A percentile compares a stretch with the other conserved stretches of the same genome.
phyloP scores from a whole-genome alignment of 768 basidiomycete species.

The Lactifluus volemus region DNA sequence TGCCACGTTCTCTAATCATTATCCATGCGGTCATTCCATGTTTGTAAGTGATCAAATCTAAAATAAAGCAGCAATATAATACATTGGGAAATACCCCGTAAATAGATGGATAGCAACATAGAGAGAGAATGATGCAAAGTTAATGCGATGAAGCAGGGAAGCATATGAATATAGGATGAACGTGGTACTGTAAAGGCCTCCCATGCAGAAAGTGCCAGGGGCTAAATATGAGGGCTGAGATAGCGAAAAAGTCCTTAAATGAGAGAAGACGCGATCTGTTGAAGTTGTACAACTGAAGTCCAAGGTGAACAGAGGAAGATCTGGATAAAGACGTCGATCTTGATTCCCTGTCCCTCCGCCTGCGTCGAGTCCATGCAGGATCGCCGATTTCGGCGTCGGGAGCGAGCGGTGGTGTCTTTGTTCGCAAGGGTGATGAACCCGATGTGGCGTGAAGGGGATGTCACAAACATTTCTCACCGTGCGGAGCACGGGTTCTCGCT shows the following conservation, averaged over 20 bases:
- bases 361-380: too few species aligned
- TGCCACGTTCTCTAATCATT: too few species aligned
- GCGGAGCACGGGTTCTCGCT: too few species aligned
- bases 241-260: not conserved
- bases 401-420: too few species aligned
- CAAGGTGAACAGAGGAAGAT: conserved; percentile 47
- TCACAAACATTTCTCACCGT: too few species aligned
- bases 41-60: conserved; percentile 12
- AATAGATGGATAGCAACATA: not conserved
- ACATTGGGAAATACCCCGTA: not conserved
- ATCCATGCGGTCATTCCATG: not conserved
- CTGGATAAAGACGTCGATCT: too few species aligned
- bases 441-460: too few species aligned
- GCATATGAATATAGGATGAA: not conserved
- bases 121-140: not conserved
- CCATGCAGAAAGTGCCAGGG: not conserved
- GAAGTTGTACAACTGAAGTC: conserved; percentile 50
- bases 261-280: conserved; percentile 23
- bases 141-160: not conserved
- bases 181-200: not conserved
- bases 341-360: too few species aligned
- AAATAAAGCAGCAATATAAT: conserved; percentile 8
- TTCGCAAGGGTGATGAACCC: too few species aligned
- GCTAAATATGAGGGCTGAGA: not conserved
- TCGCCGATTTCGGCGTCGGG: too few species aligned